These are phyloP conservation scores for Fragaria nilgerrensis DNA, from an alignment of 306 rosid genomes.

Conservation along the genomic window DNA sequence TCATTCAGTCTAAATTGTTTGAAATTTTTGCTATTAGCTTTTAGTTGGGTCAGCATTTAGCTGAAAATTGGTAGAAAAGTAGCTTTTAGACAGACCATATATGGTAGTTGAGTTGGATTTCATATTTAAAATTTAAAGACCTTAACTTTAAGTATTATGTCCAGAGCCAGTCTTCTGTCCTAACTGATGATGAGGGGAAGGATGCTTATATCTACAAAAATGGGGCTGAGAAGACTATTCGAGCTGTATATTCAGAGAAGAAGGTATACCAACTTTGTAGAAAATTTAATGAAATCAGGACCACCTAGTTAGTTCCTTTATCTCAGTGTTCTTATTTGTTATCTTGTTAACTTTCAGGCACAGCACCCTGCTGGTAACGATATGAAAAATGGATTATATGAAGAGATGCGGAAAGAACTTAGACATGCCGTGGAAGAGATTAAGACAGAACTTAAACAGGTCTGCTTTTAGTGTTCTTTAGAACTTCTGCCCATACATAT, in stretches of 20 bases:
- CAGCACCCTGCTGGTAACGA: conserved; percentile 39
- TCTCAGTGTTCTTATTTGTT: conserved; percentile 20
- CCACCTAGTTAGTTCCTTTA: conserved; percentile 15
- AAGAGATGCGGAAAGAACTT: conserved; percentile 61
- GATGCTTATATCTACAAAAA: conserved; percentile 41
- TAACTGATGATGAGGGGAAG: conserved; percentile 85
- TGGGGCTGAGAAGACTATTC: conserved; percentile 52
- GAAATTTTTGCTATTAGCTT: neutral
- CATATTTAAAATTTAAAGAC: neutral
- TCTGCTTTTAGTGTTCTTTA: conserved; percentile 32
- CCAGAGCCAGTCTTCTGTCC: conserved; percentile 90
- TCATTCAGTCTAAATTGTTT: conserved; percentile 5
- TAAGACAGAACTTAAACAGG: conserved; percentile 63
- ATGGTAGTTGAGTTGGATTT: conserved; percentile 13
- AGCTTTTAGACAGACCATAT: neutral
- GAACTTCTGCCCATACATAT: conserved; percentile 11
- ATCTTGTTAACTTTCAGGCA: conserved; percentile 44
- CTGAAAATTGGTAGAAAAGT: neutral
- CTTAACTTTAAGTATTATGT: neutral
- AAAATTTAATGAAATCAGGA: conserved; percentile 22
- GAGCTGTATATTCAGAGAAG: conserved; percentile 50
- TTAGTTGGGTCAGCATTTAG: conserved; percentile 1
- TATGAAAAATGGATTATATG: conserved; percentile 47
- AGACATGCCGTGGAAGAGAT: conserved; percentile 56
- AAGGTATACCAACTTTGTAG: conserved; percentile 42